phyloP scores from a whole-genome alignment of 192 early-diverging fungal genomes.

The Nowakowskiella sp. region DNA sequence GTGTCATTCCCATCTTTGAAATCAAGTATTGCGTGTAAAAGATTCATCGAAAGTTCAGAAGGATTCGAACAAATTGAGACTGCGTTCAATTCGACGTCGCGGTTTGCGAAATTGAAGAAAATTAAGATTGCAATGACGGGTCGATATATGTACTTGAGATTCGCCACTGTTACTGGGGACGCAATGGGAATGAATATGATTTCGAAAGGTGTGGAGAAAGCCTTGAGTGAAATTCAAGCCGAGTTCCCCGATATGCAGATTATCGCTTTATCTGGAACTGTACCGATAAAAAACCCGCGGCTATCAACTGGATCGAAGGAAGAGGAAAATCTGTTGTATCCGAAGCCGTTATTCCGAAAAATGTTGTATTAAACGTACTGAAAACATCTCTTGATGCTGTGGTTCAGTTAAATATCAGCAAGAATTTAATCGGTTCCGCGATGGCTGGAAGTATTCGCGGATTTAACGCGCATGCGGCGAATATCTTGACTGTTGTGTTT shows the following conservation, averaged over 20 bases:
- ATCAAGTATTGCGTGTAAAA: constrained; percentile 57
- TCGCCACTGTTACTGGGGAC: constrained; percentile 85
- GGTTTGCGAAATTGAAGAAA: constrained; percentile 75
- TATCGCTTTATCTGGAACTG: constrained; percentile 80
- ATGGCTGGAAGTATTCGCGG: constrained; percentile 92
- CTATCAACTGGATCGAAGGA: constrained; percentile 96
- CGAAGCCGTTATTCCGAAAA: constrained; percentile 74
- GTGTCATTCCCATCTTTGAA: constrained; percentile 70
- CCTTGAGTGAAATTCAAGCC: constrained; percentile 52
- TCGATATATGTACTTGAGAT: constrained; percentile 74
- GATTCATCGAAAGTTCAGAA: constrained; percentile 59
- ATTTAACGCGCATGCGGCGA: constrained; percentile 92
- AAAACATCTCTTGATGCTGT: constrained; percentile 77
- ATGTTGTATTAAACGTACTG: constrained; percentile 67
- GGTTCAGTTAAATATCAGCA: constrained; percentile 72
- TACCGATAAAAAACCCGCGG: constrained; percentile 92
- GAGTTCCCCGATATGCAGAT: constrained; percentile 68
- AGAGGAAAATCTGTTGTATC: constrained; percentile 88
- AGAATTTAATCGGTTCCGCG: constrained; percentile 88
- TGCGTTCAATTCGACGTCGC: constrained; percentile 79
- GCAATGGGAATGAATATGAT: constrained; percentile 99
- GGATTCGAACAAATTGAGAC: constrained; percentile 57
- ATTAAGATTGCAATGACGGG: constrained; percentile 82
- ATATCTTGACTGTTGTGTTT: constrained; percentile 85
- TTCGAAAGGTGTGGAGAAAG: constrained; percentile 86